Percentiles rank a stretch among this genome's conserved stretches.
Evolutionary conservation across 2,329 filamentous ascomycete genomes (phyloP).

Genomic region (Fusarium euwallaceae): DNA sequence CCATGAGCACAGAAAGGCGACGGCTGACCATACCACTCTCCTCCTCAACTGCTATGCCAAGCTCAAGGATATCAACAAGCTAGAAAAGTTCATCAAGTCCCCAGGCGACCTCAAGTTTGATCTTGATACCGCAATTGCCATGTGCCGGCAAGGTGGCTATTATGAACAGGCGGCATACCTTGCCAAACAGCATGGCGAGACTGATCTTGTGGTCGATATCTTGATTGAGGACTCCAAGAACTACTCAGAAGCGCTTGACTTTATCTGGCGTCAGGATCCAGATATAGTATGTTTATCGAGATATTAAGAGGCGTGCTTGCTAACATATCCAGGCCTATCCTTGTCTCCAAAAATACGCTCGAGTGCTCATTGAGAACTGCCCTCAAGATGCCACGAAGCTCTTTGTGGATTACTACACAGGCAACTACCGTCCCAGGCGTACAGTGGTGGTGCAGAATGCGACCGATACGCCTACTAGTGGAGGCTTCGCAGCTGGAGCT

Average conservation of each 20-base stretch:
- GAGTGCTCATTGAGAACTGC: slow-evolving; percentile 89
- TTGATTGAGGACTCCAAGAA: slow-evolving; percentile 95
- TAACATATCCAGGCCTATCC: slow-evolving; percentile 76
- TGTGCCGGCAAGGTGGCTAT: slow-evolving; percentile 98
- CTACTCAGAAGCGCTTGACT: slow-evolving; percentile 88
- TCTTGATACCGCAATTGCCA: slow-evolving; percentile 94
- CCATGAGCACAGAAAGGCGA: slow-evolving; percentile 93
- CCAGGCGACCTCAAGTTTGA: slow-evolving; percentile 96
- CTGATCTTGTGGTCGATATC: slow-evolving; percentile 94
- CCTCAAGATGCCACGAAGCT: slow-evolving; percentile 84
- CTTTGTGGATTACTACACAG: slow-evolving; percentile 96
- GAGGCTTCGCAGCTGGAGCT: slow-evolving; percentile 68
- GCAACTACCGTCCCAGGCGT: slow-evolving; percentile 80
- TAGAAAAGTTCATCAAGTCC: slow-evolving; percentile 96
- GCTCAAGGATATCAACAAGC: slow-evolving; percentile 94
- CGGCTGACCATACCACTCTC: slow-evolving; percentile 93
- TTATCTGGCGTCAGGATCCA: slow-evolving; percentile 89
- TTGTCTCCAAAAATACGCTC: slow-evolving; percentile 94
- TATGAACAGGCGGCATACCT: slow-evolving; percentile 97
- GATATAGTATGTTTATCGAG: slow-evolving; percentile 69
- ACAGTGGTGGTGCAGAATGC: slow-evolving; percentile 60
- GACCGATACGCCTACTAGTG: slow-evolving; percentile 53
- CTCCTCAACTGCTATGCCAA: slow-evolving; percentile 98
- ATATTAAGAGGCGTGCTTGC: slow-evolving; percentile 2
- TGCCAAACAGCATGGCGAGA: slow-evolving; percentile 93